Conservation (phyloP, 106 monocot genomes). For the Apostasia ramifera region DNA sequence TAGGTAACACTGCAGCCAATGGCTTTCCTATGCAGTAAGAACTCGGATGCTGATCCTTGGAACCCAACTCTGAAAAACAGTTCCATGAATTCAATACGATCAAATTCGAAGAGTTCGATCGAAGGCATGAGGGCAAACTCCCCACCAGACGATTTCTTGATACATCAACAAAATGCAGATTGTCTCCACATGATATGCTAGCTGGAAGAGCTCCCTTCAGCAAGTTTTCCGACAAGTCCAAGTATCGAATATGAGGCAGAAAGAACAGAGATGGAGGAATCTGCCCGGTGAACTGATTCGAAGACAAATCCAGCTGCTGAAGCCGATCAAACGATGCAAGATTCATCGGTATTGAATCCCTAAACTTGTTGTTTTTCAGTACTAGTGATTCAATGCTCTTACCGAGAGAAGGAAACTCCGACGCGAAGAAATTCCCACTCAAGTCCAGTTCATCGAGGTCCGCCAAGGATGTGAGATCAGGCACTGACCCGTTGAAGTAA, state of each 20-base stretch:
- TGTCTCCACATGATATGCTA: constrained; percentile 25
- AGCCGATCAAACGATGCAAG: constrained; percentile 26
- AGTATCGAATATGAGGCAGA: constrained; percentile 28
- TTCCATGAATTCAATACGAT: constrained; percentile 55
- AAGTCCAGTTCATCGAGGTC: constrained; percentile 44
- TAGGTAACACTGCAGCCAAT: constrained; percentile 55
- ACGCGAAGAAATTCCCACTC: constrained; percentile 38
- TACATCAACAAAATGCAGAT: constrained; percentile 47
- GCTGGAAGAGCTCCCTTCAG: constrained; percentile 42
- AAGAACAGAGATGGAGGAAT: constrained; percentile 62
- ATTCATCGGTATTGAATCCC: constrained; percentile 12
- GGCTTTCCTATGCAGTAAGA: constrained; percentile 59
- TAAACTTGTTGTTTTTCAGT: constrained; percentile 40
- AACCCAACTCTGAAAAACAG: constrained; percentile 35
- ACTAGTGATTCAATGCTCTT: constrained; percentile 15
- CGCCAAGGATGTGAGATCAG: constrained; percentile 30
- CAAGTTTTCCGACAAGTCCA: constrained; percentile 51
- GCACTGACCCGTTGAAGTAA: constrained; percentile 45
- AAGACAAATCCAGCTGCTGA: constrained; percentile 48
- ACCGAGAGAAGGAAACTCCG: constrained; percentile 34
- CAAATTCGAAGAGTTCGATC: constrained; percentile 22
- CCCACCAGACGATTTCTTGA: constrained; percentile 66
- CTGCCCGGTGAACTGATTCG: constrained; percentile 39
- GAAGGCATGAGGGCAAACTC: constrained; percentile 47
- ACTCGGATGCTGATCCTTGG: constrained; percentile 36